Evolutionary conservation across 2,329 filamentous ascomycete genomes (phyloP), one percentile per base, ranked within the genome.

Genomic region (Pezicula neosporulosa): DNA sequence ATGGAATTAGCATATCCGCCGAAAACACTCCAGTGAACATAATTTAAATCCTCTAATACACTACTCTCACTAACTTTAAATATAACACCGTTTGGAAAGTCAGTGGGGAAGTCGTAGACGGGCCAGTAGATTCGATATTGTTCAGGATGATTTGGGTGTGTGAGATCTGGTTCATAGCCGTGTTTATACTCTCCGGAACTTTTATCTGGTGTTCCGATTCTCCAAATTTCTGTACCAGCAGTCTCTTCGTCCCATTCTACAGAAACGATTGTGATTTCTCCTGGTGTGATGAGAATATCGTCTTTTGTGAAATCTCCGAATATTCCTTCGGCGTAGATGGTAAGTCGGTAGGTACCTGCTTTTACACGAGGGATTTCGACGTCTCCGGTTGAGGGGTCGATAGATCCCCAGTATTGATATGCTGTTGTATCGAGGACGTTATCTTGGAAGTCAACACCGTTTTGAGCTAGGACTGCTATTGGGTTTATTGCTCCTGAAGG

Each of bases 21-120:
- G 58, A 83, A 85, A 8, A 82, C 80, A 51, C 76, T 79, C 83
- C 82, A 86, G 62, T 86, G 83, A 4, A 85, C 77, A 50, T 85
- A 85, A 65, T 86, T 86, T 53, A 83, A 70, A 58, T 83, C 79
- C 10, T 67, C 63, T 0, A 66, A 67, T 16, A 70, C 70, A 24
- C 79, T 65, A 53, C 74, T 77, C 60, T 75, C 65, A 9, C 82
- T 81, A 1, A 86, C 75, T 13, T 75, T 73, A 67, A 79, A 87
- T 19, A 69, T 72, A 0, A 86, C 73, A 4, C 83, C 82, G 0
- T 76, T 57, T 0, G 82, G 81, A 57, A 84, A 86, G 43, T 86
- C 82, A 2, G 69, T 66, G 0, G 73, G 70, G 62, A 80, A 86
- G 60, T 86, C 82, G 59, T 84, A 81, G 0, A 71, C 72, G 0